Base-by-base conservation (phyloP, 768 basidiomycete genomes). In the Clitopilus passeckerianus region DNA sequence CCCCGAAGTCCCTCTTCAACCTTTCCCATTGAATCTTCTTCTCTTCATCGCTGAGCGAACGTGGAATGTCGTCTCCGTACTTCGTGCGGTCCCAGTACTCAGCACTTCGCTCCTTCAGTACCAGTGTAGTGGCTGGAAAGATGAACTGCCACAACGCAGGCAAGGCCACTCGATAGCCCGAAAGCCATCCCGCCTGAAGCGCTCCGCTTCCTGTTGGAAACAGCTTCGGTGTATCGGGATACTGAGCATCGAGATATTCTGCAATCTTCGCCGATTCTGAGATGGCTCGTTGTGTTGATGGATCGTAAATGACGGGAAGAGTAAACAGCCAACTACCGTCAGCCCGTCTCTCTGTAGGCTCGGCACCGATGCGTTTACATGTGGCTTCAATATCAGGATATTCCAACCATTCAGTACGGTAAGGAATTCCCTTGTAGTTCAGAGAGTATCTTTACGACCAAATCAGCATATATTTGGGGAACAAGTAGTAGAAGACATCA, bases 191-290 rank as follows among this genome's bases (percentile, higher is more conserved):
- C 18, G 53, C 34, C 35, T 67, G 67, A 10, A 69, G 60, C 0
- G 61, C 63, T 16, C 55, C 37, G 1, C 64, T 65, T n/a, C 68
- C 73, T 1, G 56, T 34, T 0, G 75, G 74, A 24, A 77, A 61
- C 16, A 80, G 64, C 16, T 53, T 59, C 0, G 71, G 74, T 3
- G 71, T 70, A 44, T 73, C 67, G 8, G 77, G 75, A 63, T 75
- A 80, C 0, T 68, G 67, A 22, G 60, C 66, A 34, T 80, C 78
- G 34, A 79, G 77, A 59, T 80, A 80, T 34, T 69, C 65, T 23
- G 78, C 75, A 59, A 79, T 80, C 35, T 64, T 61, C 54, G 70
- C 66, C 14, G 76, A 76, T 37, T 80, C 76, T 0, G 76, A 56
- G 22, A 77, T 52, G 43, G 67, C 66, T 9, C 61, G 60, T 9